A percentile compares a stretch with the other conserved stretches of the same genome.
phyloP scores from a whole-genome alignment of 2,329 filamentous ascomycete species.

The Alternaria postmessia region DNA sequence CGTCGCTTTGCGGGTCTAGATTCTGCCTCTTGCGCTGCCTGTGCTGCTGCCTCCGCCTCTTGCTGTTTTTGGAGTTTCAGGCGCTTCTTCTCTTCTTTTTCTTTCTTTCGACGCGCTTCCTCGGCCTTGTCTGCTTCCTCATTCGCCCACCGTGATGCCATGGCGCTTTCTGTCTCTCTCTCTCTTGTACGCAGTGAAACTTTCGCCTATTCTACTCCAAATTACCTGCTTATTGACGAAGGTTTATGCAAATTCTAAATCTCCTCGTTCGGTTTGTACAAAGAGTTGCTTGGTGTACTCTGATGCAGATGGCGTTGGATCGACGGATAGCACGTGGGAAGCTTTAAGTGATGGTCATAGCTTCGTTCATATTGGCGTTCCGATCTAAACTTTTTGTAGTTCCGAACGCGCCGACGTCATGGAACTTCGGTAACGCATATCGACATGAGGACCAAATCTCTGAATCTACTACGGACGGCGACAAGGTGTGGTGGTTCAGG shows the following conservation, averaged over 20 bases:
- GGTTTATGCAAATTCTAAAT: neutral
- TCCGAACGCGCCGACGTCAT: slow-evolving; percentile 42
- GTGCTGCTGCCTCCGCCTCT: slow-evolving; percentile 63
- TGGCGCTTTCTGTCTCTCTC: slow-evolving; percentile 41
- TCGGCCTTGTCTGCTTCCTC: slow-evolving; percentile 80
- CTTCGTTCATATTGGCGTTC: slow-evolving; percentile 40
- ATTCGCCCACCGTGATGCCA: slow-evolving; percentile 85
- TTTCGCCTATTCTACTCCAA: neutral
- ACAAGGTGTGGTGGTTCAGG: slow-evolving; percentile 26
- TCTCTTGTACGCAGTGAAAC: neutral
- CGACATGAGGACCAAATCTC: slow-evolving; percentile 44
- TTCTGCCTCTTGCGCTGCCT: slow-evolving; percentile 38
- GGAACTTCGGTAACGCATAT: slow-evolving; percentile 34
- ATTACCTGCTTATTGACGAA: neutral
- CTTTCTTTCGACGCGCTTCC: slow-evolving; percentile 74
- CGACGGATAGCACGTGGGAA: slow-evolving; percentile 5
- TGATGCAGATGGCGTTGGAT: neutral
- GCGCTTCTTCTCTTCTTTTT: slow-evolving; percentile 90
- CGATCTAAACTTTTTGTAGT: slow-evolving; percentile 37
- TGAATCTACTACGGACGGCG: slow-evolving; percentile 35
- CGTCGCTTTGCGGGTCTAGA: slow-evolving; percentile 64
- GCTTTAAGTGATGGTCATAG: slow-evolving; percentile 40
- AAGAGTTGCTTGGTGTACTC: neutral
- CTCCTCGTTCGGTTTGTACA: neutral
- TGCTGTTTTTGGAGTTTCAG: slow-evolving; percentile 83